Conservation (phyloP, 1,139 yeast genomes). For the Zygoascus hellenicus region DNA sequence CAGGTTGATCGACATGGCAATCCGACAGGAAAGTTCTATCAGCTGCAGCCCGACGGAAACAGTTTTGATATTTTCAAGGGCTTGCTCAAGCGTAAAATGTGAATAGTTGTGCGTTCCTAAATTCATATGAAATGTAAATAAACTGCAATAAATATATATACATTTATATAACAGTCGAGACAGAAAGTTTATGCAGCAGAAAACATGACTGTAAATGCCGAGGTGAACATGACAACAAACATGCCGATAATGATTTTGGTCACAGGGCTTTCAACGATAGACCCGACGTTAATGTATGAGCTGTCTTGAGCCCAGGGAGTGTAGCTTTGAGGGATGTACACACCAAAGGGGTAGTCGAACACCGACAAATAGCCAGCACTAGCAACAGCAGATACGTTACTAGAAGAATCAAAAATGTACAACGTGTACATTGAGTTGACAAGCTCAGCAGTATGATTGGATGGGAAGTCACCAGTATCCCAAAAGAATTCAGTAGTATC, state of each 20-base stretch:
- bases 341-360: constrained; percentile 31
- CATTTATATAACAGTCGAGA: not conserved
- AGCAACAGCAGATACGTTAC: constrained; percentile 27
- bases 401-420: constrained; percentile 33
- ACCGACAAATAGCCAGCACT: constrained; percentile 35
- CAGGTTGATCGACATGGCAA: constrained; percentile 46
- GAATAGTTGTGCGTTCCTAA: not conserved
- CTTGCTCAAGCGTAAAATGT: constrained; percentile 55
- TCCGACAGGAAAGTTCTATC: constrained; percentile 49
- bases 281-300: constrained; percentile 20
- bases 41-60: constrained; percentile 94
- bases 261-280: constrained; percentile 17
- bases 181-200: not conserved
- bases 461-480: constrained; percentile 35
- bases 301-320: constrained; percentile 30
- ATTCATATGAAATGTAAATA: not conserved
- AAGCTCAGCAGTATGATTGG: constrained; percentile 23
- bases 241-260: constrained; percentile 21
- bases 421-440: constrained; percentile 36
- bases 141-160: constrained; percentile 3
- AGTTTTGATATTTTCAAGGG: constrained; percentile 95
- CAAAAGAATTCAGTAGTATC: constrained; percentile 32
- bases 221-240: constrained; percentile 12
- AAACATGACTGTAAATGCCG: constrained; percentile 16
- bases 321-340: constrained; percentile 36